Base-by-base conservation (phyloP, 2,329 filamentous ascomycete species). In the Tolypocladium guangdongense region DNA sequence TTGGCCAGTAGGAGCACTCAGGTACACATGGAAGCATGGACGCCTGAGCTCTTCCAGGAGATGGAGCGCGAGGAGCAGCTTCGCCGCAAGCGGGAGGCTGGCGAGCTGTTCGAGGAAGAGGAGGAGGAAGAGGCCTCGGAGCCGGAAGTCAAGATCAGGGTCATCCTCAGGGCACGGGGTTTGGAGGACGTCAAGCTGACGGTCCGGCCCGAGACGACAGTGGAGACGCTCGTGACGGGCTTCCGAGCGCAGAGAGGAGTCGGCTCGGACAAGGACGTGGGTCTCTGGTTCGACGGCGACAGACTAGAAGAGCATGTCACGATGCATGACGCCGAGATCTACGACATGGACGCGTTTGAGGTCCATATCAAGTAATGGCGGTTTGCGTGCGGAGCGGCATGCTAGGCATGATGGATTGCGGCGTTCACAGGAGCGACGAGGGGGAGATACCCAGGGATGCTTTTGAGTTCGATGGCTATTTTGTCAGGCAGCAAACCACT, bases 11-110 rank as follows among this genome's bases (percentile, higher is more conserved):
- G 3, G 76, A 78, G 78, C 27, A 74, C 76, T 14, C 78, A 79
- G 52, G 78, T 95, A n/a, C 79, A 86, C 59, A 77, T 95, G 57
- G 84, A 91, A 66, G 87, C 86, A 7, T 89, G 88, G 78, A 92
- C 87, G 0, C 74, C 82, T 8, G 81, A 86, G 12, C 68, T 80
- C 2, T 86, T 82, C 57, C 68, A 68, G 30, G 64, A 70, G 18
- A 72, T 78, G 62, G 71, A 77, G 58, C 69, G 70, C 51, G 70
- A 74, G 35, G 72, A 77, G 56, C 79, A 81, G 59, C 69, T 68
- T 18, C 72, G 74, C 54, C 72, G 74, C 16, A 69, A 66, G 35
- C 68, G 72, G 35, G 68, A 71, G 30, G 66, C 73, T 5, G 74
- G 74, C 41, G 71, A 74, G 53, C 49, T 68, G 7, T 57, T 59